phyloP scores from a whole-genome alignment of 352 stramenopile genomes.

The Phytophthora fragariaefolia region DNA sequence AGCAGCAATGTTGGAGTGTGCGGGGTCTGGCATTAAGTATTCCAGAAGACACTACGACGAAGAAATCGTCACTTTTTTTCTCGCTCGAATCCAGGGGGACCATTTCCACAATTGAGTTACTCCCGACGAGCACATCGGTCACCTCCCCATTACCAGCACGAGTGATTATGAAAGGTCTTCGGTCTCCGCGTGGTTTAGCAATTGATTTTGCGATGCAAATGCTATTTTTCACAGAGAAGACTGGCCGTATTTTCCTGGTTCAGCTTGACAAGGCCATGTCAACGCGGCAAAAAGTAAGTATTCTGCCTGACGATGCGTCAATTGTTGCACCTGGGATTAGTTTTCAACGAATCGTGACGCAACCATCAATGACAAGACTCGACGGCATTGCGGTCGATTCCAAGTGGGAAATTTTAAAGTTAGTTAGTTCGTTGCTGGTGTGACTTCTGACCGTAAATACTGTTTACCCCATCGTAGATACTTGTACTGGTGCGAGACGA shows the following conservation, averaged over 20 bases:
- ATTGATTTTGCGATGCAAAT: constrained; percentile 39
- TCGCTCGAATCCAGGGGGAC: constrained; percentile 66
- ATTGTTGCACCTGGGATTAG: constrained; percentile 22
- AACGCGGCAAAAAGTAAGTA: constrained; percentile 7
- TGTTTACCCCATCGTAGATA: constrained; percentile 36
- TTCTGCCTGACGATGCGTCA: constrained; percentile 11
- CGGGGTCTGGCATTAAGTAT: constrained; percentile 46
- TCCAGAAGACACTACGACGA: neutral
- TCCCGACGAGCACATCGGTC: neutral
- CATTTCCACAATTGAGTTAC: constrained; percentile 41
- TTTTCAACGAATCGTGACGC: constrained; percentile 43
- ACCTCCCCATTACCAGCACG: constrained; percentile 13
- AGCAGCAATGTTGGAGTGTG: constrained; percentile 56
- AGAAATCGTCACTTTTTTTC: constrained; percentile 47
- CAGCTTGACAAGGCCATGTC: constrained; percentile 11
- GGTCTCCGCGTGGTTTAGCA: constrained; percentile 57
- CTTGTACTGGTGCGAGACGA: constrained; percentile 78
- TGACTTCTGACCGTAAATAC: neutral
- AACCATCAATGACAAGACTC: constrained; percentile 54
- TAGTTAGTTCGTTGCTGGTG: neutral
- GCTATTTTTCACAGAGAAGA: constrained; percentile 81
- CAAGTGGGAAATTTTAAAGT: constrained; percentile 25
- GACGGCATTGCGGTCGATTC: constrained; percentile 71
- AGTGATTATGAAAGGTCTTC: constrained; percentile 50
- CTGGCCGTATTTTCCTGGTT: constrained; percentile 55